phyloP scores from a whole-genome alignment of 164 flowering plant species.

The Macadamia tetraphylla region DNA sequence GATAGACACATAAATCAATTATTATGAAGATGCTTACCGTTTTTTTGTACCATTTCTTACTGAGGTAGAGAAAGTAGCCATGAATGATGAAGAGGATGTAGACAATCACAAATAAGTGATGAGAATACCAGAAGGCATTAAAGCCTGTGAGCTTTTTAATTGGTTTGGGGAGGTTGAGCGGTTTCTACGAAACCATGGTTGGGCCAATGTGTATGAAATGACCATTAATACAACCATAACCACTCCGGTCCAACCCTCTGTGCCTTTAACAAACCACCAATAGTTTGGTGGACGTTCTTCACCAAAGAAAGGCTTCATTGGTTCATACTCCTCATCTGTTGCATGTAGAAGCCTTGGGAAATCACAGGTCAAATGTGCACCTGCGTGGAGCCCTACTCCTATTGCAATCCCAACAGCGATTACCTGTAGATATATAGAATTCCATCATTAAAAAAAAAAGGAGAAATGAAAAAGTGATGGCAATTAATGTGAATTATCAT shows the following conservation, averaged over 20 bases:
- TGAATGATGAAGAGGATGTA: constrained; percentile 53
- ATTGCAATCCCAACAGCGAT: constrained; percentile 53
- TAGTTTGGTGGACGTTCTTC: constrained; percentile 40
- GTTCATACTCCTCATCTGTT: constrained; percentile 43
- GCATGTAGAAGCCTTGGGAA: constrained; percentile 66
- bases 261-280: constrained; percentile 68
- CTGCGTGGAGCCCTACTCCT: constrained; percentile 60
- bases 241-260: constrained; percentile 71
- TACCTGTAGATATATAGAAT: constrained; percentile 21
- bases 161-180: constrained; percentile 41
- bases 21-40: constrained; percentile 35
- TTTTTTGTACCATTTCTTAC: constrained; percentile 63
- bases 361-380: constrained; percentile 61
- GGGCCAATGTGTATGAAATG: constrained; percentile 54
- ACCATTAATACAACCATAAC: constrained; percentile 69
- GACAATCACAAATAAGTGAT: constrained; percentile 68
- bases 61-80: constrained; percentile 58
- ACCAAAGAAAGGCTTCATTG: constrained; percentile 51
- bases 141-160: constrained; percentile 62
- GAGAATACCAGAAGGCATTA: constrained; percentile 18
- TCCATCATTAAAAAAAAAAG: too few species aligned
- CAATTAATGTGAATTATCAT: too few species aligned
- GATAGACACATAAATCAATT: too few species aligned
- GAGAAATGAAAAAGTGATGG: too few species aligned
- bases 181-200: constrained; percentile 64